Evolutionary conservation across 441 rosid genomes (phyloP).

Genomic region (Populus hybrid): DNA sequence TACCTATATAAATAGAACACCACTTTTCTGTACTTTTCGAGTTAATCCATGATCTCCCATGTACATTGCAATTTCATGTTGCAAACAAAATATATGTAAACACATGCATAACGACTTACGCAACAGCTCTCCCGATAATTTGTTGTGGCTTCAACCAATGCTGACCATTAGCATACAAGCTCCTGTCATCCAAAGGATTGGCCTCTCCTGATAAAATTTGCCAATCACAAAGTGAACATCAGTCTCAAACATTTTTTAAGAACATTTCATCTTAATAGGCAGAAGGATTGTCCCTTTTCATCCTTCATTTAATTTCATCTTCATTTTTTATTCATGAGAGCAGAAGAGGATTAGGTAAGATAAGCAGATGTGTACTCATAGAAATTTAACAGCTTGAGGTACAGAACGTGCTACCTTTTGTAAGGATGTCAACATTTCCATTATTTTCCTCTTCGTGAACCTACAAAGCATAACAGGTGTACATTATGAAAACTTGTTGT

Average conservation of each 20-base stretch:
- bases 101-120: slow-evolving; percentile 29
- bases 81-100: neutral
- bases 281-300: neutral
- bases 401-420: neutral
- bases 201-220: slow-evolving; percentile 43
- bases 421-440: neutral
- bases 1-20: neutral
- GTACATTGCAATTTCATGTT: neutral
- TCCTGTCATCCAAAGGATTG: slow-evolving; percentile 35
- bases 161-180: slow-evolving; percentile 41
- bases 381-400: neutral
- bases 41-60: neutral
- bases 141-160: slow-evolving; percentile 44
- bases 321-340: no score
- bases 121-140: slow-evolving; percentile 58
- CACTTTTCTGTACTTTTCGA: neutral
- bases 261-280: neutral
- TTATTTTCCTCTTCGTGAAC: neutral
- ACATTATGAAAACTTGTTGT: neutral
- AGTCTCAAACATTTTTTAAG: neutral
- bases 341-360: neutral
- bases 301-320: no score
- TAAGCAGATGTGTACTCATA: neutral
- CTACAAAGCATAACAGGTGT: neutral
- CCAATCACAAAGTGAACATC: slow-evolving; percentile 4